Evolutionary conservation across 331 rosid genomes (phyloP).

Genomic region (Dryas integrifolia): DNA sequence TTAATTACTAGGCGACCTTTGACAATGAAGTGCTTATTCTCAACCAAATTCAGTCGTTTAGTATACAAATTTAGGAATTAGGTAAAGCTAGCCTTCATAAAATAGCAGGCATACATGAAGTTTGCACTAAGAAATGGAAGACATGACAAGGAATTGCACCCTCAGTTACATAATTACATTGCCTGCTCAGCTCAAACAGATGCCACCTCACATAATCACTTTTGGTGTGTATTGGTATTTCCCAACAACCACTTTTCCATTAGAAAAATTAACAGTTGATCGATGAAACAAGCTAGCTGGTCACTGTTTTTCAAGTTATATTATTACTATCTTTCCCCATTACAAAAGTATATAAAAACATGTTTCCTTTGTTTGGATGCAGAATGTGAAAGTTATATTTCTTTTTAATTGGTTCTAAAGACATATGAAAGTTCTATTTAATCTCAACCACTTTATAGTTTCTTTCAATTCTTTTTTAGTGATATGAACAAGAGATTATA

Average conservation of each 20-base stretch:
- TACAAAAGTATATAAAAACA: not conserved
- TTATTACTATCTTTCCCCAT: not conserved
- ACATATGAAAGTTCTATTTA: not conserved
- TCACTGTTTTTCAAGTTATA: not conserved
- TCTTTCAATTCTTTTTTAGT: not conserved
- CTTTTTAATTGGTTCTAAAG: conserved; percentile 5
- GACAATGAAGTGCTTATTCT: not conserved
- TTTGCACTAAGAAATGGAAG: conserved; percentile 18
- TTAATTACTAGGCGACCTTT: too few species aligned
- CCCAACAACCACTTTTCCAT: conserved; percentile 24
- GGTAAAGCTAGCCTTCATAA: not conserved
- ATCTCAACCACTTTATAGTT: conserved; percentile 18
- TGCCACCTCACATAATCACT: conserved; percentile 24
- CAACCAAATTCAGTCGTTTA: not conserved
- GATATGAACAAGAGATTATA: not conserved
- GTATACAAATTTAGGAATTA: not conserved
- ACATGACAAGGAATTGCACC: conserved; percentile 27
- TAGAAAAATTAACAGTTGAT: conserved; percentile 1
- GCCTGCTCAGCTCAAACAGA: conserved; percentile 20
- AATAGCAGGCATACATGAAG: not conserved
- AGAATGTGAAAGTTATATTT: conserved; percentile 1
- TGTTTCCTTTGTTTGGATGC: conserved; percentile 14
- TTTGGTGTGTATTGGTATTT: conserved; percentile 32
- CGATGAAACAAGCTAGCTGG: conserved; percentile 2
- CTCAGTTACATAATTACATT: not conserved